These are phyloP conservation scores for Fraxinus pennsylvanica DNA, from an alignment of 257 asterid genomes.

Conservation along the genomic window DNA sequence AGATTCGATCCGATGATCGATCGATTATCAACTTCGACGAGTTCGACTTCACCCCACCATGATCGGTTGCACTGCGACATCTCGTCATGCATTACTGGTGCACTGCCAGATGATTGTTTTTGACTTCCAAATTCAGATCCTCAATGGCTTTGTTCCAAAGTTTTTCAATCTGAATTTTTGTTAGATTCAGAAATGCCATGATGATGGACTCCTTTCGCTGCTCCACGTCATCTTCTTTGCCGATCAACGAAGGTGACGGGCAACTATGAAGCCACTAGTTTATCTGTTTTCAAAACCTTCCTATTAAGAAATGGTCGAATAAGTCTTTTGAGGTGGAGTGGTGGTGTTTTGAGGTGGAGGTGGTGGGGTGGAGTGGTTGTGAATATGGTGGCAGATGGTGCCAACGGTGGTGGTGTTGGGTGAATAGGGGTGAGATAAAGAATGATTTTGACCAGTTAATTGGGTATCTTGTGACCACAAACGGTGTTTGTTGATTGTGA, in stretches of 20 bases:
- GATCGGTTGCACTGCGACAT: slow-evolving; percentile 28
- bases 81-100: slow-evolving; percentile 47
- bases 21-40: too few species aligned
- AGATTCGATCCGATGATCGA: too few species aligned
- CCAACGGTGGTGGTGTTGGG: too few species aligned
- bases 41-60: too few species aligned
- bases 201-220: slow-evolving; percentile 14
- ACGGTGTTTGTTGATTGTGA: too few species aligned
- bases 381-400: too few species aligned
- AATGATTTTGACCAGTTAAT: too few species aligned
- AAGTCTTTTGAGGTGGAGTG: slow-evolving; percentile 8
- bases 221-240: slow-evolving; percentile 14
- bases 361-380: too few species aligned
- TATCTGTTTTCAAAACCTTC: slow-evolving; percentile 1
- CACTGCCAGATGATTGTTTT: slow-evolving; percentile 34
- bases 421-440: too few species aligned
- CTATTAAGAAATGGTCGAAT: slow-evolving; percentile 42
- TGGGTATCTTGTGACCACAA: too few species aligned
- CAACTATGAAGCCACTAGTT: background rate
- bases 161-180: slow-evolving; percentile 15
- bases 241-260: slow-evolving; percentile 18
- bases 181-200: slow-evolving; percentile 8
- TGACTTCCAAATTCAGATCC: background rate
- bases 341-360: too few species aligned
- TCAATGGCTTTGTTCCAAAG: slow-evolving; percentile 12